A percentile compares a stretch with the other conserved stretches of the same genome.
Evolutionary conservation across 495 filamentous ascomycete genomes (phyloP).

Genomic region (Aspergillus ellipticus): DNA sequence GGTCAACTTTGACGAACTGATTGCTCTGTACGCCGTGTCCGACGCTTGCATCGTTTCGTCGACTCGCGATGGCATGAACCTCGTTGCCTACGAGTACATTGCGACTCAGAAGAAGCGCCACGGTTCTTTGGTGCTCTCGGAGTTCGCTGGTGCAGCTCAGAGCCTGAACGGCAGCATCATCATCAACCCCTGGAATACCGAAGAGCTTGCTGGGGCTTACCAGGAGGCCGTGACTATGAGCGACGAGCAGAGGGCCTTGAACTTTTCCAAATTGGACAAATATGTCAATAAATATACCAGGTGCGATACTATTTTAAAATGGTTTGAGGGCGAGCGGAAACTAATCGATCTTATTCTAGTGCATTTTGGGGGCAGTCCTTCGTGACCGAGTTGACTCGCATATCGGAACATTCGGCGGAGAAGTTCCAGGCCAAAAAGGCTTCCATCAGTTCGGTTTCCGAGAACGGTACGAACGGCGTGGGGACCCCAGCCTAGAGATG

Average conservation of each 20-base stretch:
- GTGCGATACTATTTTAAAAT: constrained; percentile 28
- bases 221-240: constrained; percentile 93
- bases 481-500: neutral
- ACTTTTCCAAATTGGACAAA: constrained; percentile 84
- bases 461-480: constrained; percentile 12
- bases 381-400: constrained; percentile 74
- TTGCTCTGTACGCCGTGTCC: constrained; percentile 88
- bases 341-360: constrained; percentile 43
- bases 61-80: constrained; percentile 97
- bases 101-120: constrained; percentile 85
- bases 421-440: constrained; percentile 41
- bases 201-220: constrained; percentile 88
- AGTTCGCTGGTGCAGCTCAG: constrained; percentile 93
- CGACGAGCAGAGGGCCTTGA: constrained; percentile 75
- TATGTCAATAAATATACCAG: constrained; percentile 96
- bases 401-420: constrained; percentile 49
- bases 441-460: constrained; percentile 8
- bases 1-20: constrained; percentile 86
- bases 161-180: constrained; percentile 88
- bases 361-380: constrained; percentile 98
- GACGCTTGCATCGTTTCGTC: constrained; percentile 94
- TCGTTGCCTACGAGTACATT: constrained; percentile 98
- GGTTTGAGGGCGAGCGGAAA: neutral
- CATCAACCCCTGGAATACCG: constrained; percentile 96
- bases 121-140: constrained; percentile 87